phyloP scores from a whole-genome alignment of 2,329 filamentous ascomycete genomes.

The Xylaria arbuscula region DNA sequence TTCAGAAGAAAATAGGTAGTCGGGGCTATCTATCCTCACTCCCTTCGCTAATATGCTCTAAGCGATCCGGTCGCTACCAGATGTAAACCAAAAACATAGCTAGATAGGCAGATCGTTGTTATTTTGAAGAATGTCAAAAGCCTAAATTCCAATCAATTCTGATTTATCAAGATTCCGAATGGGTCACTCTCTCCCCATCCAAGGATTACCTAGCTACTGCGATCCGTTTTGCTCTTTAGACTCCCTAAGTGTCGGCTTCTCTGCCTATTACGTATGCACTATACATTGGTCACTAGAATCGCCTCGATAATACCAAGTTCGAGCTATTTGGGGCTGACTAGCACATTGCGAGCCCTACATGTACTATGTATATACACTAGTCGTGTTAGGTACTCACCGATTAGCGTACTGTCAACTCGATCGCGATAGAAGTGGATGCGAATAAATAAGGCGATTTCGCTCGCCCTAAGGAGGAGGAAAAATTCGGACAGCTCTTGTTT shows the following conservation, averaged over 20 bases:
- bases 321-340: neutral
- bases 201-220: too few species aligned
- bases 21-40: too few species aligned
- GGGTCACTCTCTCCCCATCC: too few species aligned
- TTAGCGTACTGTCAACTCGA: neutral
- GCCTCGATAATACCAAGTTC: neutral
- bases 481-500: conserved; percentile 23
- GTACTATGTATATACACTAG: neutral
- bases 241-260: conserved; percentile 2
- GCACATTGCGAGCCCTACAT: conserved; percentile 8
- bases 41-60: too few species aligned
- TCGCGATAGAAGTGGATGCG: conserved; percentile 3
- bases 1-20: too few species aligned
- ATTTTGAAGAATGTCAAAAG: neutral
- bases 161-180: too few species aligned
- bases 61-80: too few species aligned
- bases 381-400: neutral
- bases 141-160: neutral
- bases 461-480: conserved; percentile 6
- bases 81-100: neutral
- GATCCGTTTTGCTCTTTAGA: too few species aligned
- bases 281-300: neutral
- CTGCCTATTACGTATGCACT: neutral
- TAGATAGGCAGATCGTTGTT: neutral
- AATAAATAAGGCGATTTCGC: neutral